phyloP scores from a whole-genome alignment of 108 stramenopile species.

The Cyclotella baltica region DNA sequence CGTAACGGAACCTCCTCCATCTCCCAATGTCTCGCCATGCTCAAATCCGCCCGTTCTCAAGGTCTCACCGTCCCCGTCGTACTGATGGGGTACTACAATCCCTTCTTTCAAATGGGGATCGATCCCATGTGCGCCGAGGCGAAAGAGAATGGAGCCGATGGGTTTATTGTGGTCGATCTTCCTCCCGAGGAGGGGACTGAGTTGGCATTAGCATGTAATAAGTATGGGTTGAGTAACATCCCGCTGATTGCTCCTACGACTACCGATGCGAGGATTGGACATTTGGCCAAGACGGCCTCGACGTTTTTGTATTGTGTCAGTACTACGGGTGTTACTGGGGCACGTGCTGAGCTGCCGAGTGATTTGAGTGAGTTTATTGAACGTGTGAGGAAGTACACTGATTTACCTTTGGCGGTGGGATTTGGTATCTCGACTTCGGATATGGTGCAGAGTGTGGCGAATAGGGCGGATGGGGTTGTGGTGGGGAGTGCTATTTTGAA shows the following conservation, averaged over 20 bases:
- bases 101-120: constrained; percentile 94
- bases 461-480: constrained; percentile 96
- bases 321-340: constrained; percentile 97
- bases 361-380: constrained; percentile 92
- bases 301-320: constrained; percentile 98
- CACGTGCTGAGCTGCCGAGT: constrained; percentile 76
- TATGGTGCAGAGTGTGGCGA: constrained; percentile 92
- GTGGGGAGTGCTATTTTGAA: constrained; percentile 97
- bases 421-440: constrained; percentile 94
- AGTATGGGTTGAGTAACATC: constrained; percentile 90
- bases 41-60: constrained; percentile 82
- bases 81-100: constrained; percentile 99
- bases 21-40: constrained; percentile 85
- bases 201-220: constrained; percentile 85
- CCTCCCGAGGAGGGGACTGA: constrained; percentile 94
- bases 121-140: constrained; percentile 89
- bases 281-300: constrained; percentile 85
- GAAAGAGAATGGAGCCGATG: constrained; percentile 88
- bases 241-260: constrained; percentile 97
- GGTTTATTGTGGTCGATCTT: constrained; percentile 98
- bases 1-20: constrained; percentile 87
- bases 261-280: constrained; percentile 91
- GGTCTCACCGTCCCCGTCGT: constrained; percentile 98
- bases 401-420: constrained; percentile 94
- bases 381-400: constrained; percentile 89